These are phyloP conservation scores for Zygnema cylindricum DNA, from an alignment of 139 green algal species.

Conservation along the genomic window DNA sequence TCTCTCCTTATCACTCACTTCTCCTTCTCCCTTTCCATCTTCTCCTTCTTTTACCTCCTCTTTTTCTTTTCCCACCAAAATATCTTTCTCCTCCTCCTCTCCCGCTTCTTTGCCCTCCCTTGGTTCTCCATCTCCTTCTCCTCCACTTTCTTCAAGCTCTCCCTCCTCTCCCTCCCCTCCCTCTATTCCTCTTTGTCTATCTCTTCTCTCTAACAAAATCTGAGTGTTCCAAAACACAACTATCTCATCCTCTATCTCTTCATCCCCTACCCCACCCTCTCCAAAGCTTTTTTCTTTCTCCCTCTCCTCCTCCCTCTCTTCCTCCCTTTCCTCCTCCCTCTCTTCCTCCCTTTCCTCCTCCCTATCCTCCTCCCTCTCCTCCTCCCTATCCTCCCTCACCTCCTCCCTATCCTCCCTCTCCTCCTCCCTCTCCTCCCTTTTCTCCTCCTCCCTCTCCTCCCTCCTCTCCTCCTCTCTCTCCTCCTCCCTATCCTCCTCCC, in stretches of 20 bases:
- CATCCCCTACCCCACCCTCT: background rate
- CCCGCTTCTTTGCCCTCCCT: too few species aligned
- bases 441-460: background rate
- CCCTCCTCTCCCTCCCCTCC: too few species aligned
- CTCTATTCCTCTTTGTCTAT: too few species aligned
- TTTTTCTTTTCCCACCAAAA: too few species aligned
- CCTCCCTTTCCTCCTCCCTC: background rate
- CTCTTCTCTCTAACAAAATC: too few species aligned
- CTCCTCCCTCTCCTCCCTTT: background rate
- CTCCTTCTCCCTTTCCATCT: background rate
- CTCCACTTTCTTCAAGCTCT: too few species aligned
- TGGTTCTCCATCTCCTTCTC: too few species aligned
- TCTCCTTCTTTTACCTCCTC: constrained; percentile 7
- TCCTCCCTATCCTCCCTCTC: background rate
- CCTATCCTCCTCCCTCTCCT: background rate
- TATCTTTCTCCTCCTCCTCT: too few species aligned
- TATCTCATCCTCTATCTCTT: background rate
- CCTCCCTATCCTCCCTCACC: background rate
- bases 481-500: background rate
- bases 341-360: background rate
- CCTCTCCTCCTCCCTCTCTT: background rate
- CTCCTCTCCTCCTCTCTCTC: background rate
- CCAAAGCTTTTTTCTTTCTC: background rate
- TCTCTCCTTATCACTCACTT: constrained; percentile 17
- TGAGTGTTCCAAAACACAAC: too few species aligned